A percentile compares a stretch with the other conserved stretches of the same genome.
phyloP scores from a whole-genome alignment of 805 yeast species.

The Kodamaea hsintzibuensis region DNA sequence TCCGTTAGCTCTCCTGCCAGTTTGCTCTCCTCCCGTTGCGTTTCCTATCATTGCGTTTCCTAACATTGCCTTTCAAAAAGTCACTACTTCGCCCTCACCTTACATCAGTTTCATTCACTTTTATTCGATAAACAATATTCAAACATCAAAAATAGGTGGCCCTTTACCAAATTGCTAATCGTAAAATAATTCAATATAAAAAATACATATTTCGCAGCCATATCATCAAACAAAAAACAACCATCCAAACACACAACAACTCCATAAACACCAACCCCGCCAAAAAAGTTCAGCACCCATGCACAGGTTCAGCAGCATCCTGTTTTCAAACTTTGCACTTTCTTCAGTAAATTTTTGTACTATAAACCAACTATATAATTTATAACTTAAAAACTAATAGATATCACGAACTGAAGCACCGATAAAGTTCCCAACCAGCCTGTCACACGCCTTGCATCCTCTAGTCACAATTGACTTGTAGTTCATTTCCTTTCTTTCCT shows the following conservation, averaged over 20 bases:
- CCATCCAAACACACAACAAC: constrained; percentile 1
- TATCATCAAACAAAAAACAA: constrained; percentile 1
- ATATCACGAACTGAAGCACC: constrained; percentile 10
- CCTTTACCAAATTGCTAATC: background rate
- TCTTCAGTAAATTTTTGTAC: constrained; percentile 9
- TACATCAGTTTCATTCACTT: background rate
- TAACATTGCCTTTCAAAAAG: no score
- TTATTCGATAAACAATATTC: constrained; percentile 1
- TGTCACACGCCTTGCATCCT: background rate
- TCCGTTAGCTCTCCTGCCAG: no score
- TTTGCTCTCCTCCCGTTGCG: no score
- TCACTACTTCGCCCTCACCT: background rate
- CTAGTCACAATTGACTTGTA: background rate
- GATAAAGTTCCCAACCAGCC: background rate
- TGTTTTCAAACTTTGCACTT: background rate
- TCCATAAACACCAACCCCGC: constrained; percentile 4
- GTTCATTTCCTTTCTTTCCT: background rate
- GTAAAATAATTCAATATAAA: background rate
- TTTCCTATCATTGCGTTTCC: no score
- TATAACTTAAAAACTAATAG: constrained; percentile 9
- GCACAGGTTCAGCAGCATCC: constrained; percentile 4
- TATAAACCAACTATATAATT: constrained; percentile 10
- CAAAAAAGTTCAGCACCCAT: constrained; percentile 6
- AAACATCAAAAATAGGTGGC: background rate
- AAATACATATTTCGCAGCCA: constrained; percentile 11